Conservation (phyloP, 768 basidiomycete species). For the Pulveroboletus frians region DNA sequence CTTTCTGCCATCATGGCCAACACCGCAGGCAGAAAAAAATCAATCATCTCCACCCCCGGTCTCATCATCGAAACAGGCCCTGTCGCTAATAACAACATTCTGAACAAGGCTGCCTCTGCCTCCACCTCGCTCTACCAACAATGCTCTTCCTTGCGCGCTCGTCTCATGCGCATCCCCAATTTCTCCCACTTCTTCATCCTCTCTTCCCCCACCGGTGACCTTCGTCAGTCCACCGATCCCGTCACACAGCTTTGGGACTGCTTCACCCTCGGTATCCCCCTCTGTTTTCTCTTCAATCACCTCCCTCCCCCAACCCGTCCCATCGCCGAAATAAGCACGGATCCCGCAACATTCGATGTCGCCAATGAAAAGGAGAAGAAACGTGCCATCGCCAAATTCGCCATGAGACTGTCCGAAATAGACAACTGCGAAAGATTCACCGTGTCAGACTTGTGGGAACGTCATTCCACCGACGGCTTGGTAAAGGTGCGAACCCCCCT, state of each 20-base stretch:
- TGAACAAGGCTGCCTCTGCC: slow-evolving; percentile 86
- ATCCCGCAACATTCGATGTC: slow-evolving; percentile 56
- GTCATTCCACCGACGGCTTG: slow-evolving; percentile 87
- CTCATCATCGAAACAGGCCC: slow-evolving; percentile 65
- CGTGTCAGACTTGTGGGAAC: slow-evolving; percentile 85
- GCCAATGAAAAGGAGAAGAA: slow-evolving; percentile 84
- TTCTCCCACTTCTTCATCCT: slow-evolving; percentile 68
- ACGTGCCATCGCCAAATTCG: slow-evolving; percentile 84
- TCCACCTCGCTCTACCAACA: slow-evolving; percentile 90
- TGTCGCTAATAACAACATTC: slow-evolving; percentile 75
- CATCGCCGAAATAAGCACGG: slow-evolving; percentile 57
- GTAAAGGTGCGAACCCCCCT: slow-evolving; percentile 68
- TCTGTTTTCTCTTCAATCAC: slow-evolving; percentile 95
- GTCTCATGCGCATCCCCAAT: slow-evolving; percentile 72
- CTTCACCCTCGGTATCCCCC: slow-evolving; percentile 86
- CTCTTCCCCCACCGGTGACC: slow-evolving; percentile 49
- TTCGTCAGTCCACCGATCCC: slow-evolving; percentile 79
- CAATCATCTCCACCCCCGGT: slow-evolving; percentile 58
- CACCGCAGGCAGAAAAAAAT: slow-evolving; percentile 73
- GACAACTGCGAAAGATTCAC: slow-evolving; percentile 79
- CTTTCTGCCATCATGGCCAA: slow-evolving; percentile 41
- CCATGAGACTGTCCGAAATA: slow-evolving; percentile 77
- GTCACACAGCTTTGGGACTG: slow-evolving; percentile 94
- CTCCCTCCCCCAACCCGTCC: slow-evolving; percentile 48
- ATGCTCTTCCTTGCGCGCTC: slow-evolving; percentile 72